Evolutionary conservation across 2,329 filamentous ascomycete genomes (phyloP), one percentile per base, ranked within the genome.

Genomic region (Nakataea oryzae): DNA sequence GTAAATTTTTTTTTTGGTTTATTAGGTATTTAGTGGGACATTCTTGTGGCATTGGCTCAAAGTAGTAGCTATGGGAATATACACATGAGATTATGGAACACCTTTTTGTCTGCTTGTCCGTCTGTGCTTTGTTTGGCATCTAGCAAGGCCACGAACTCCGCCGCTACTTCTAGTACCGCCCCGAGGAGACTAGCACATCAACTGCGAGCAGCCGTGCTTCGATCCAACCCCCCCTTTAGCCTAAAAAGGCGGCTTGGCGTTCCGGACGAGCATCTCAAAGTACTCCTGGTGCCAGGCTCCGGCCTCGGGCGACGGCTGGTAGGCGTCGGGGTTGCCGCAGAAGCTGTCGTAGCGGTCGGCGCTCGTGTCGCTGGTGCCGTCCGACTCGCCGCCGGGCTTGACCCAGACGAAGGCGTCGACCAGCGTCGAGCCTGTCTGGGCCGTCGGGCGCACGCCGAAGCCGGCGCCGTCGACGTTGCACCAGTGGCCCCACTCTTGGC

Each of bases 351-450:
- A 75, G 60, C 72, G 70, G 54, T 26, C 62, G 54, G 72, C 72
- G 34, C 67, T 70, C 32, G 62, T 65, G 69, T 74, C 73, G 68
- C 70, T 72, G 50, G 73, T 75, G 21, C 74, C 74, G 61, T 76
- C 72, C 14, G 70, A 89, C 71, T 79, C 78, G 64, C 78, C 78
- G 66, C 85, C 84, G 21, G 85, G 85, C 78, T 87, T 88, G 68
- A 86, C 75, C 85, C 85, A 87, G 58, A 87, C 85, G 66, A 87
- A 85, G 47, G 84, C 83, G 72, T 88, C 85, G 59, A 80, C 78
- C 28, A 85, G 77, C 6, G 73, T 69, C 67, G 81, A 75, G 56
- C 81, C 82, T 17, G 84, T 87, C 65, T 79, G 72, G 7, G 82
- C 77, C 2, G 81, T 82, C 0, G 83, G 82, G 54, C 82, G 79